Percentiles rank a stretch among this genome's conserved stretches.
These are phyloP conservation scores for Diatrype stigma DNA, from an alignment of 2,329 filamentous ascomycete genomes.

Conservation along the genomic window DNA sequence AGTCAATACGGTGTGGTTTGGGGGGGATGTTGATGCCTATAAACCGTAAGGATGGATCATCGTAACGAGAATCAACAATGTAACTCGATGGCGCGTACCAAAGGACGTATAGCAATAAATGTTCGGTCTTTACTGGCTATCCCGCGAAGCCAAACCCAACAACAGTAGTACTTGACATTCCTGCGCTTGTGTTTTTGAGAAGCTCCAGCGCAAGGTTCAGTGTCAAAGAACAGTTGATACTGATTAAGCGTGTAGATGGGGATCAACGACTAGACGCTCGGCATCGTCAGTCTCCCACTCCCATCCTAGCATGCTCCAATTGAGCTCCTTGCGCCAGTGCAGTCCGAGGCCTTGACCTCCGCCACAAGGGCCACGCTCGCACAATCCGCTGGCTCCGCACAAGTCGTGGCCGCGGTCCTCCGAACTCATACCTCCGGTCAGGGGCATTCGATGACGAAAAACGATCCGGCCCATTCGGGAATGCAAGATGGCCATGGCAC, in stretches of 20 bases:
- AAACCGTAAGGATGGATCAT: no score
- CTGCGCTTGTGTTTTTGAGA: constrained; percentile 33
- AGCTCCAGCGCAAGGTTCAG: constrained; percentile 24
- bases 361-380: constrained; percentile 33
- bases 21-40: no score
- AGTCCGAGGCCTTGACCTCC: constrained; percentile 61
- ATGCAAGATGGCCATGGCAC: constrained; percentile 92
- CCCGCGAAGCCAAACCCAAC: constrained; percentile 27
- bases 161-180: constrained; percentile 50
- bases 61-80: not conserved
- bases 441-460: constrained; percentile 73
- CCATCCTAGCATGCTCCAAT: constrained; percentile 83
- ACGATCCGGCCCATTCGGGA: constrained; percentile 85
- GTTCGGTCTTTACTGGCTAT: constrained; percentile 5
- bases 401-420: constrained; percentile 58
- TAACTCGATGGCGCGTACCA: not conserved
- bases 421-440: constrained; percentile 78
- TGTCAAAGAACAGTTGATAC: constrained; percentile 30
- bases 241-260: constrained; percentile 44
- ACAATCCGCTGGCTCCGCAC: constrained; percentile 18
- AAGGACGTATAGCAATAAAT: not conserved
- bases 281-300: constrained; percentile 57
- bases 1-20: no score
- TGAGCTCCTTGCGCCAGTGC: constrained; percentile 72
- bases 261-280: constrained; percentile 37